These are phyloP conservation scores for Acanthamoeba castellanii DNA, from an alignment of 208 protist species.

Conservation along the genomic window DNA sequence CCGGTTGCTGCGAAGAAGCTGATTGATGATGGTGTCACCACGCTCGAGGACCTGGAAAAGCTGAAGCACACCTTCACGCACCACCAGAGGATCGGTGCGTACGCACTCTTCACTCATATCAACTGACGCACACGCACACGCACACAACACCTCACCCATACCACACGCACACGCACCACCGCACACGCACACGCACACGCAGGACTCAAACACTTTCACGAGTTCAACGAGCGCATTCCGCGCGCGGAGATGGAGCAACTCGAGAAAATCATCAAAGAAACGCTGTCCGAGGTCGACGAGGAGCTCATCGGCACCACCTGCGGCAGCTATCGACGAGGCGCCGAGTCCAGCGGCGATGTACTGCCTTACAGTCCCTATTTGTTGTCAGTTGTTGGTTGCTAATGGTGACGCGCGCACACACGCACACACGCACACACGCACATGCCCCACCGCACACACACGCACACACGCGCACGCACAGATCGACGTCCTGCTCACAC, in stretches of 20 bases:
- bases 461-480: neutral
- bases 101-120: too few relatives aligned
- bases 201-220: neutral
- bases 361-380: neutral
- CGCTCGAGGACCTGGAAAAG: slow-evolving; percentile 68
- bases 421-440: neutral
- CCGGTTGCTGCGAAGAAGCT: slow-evolving; percentile 73
- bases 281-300: neutral
- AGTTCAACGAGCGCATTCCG: slow-evolving; percentile 25
- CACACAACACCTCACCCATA: too few relatives aligned
- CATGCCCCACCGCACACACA: too few relatives aligned
- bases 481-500: slow-evolving; percentile 82
- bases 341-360: slow-evolving; percentile 1
- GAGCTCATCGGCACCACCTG: slow-evolving; percentile 23
- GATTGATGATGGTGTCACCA: slow-evolving; percentile 43
- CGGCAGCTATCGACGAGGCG: neutral
- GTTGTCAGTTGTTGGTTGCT: neutral
- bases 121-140: too few relatives aligned
- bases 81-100: slow-evolving; percentile 76
- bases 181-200: too few relatives aligned
- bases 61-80: slow-evolving; percentile 74
- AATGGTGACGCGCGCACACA: neutral
- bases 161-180: too few relatives aligned
- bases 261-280: neutral
- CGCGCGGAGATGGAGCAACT: neutral